Evolutionary conservation across 345 rosid genomes (phyloP).

Genomic region (Sisymbrium irio): DNA sequence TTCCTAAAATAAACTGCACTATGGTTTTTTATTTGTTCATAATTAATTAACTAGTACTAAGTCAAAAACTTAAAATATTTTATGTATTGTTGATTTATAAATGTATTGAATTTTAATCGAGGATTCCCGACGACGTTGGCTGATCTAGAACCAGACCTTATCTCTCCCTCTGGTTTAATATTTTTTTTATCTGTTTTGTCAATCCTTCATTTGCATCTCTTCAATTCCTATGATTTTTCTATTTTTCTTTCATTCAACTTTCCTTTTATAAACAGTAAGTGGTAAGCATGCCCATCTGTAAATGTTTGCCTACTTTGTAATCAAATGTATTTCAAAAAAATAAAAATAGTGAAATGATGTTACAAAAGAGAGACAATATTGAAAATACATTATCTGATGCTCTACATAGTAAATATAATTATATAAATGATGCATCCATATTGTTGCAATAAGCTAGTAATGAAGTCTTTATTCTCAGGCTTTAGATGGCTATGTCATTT

Average conservation of each 20-base stretch:
- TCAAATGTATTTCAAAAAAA: not conserved
- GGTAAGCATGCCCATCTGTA: conserved; percentile 26
- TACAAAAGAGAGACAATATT: not conserved
- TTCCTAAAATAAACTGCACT: not conserved
- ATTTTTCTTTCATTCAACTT: not conserved
- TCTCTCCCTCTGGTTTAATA: not conserved
- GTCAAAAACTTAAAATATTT: not conserved
- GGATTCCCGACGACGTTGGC: conserved; percentile 4
- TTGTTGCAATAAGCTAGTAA: not conserved
- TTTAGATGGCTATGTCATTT: not conserved
- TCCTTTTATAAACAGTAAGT: conserved; percentile 8
- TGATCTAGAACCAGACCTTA: conserved; percentile 12
- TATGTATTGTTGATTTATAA: conserved; percentile 1
- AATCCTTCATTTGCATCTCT: not conserved
- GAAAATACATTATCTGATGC: not conserved
- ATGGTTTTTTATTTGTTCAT: not conserved
- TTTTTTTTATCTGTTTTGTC: not conserved
- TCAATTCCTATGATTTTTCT: not conserved
- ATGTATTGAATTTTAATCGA: conserved; percentile 5
- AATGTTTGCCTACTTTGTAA: not conserved
- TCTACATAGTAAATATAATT: not conserved
- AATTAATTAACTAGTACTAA: conserved; percentile 3
- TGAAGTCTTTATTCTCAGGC: not conserved
- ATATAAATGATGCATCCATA: not conserved
- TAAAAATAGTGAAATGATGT: not conserved